A percentile compares a stretch with the other conserved stretches of the same genome.
Conservation (phyloP, 2,329 filamentous ascomycete genomes). For the Trichoderma endophyticum region DNA sequence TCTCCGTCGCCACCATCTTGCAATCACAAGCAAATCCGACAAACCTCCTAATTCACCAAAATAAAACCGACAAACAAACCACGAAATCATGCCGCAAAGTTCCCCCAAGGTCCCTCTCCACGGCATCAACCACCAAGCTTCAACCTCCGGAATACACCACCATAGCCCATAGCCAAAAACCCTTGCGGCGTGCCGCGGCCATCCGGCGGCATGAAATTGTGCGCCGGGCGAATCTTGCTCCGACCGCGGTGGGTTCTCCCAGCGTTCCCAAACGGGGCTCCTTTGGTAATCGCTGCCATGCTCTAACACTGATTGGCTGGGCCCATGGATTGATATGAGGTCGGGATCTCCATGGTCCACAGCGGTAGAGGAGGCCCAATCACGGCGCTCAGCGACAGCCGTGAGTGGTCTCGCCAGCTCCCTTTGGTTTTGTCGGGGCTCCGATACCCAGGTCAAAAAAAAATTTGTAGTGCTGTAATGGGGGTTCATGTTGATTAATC, state of each 20-base stretch:
- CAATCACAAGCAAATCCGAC: neutral
- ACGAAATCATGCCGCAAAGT: neutral
- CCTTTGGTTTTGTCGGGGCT: neutral
- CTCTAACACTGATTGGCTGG: neutral
- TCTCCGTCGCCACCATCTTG: neutral
- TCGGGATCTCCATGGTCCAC: constrained; percentile 1
- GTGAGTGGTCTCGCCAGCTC: neutral
- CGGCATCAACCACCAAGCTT: neutral
- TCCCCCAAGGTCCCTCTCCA: neutral
- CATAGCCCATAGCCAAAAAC: neutral
- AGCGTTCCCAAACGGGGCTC: neutral
- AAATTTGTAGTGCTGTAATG: neutral
- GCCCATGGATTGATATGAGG: neutral
- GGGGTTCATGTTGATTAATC: neutral
- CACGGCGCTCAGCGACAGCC: neutral
- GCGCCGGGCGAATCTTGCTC: constrained; percentile 16
- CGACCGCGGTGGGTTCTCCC: neutral
- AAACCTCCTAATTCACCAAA: neutral
- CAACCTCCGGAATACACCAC: neutral
- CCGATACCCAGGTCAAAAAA: neutral
- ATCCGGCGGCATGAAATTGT: constrained; percentile 14
- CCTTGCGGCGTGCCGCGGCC: constrained; percentile 1
- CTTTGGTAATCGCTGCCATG: neutral
- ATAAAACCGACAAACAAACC: neutral
- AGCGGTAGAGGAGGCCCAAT: constrained; percentile 1